Evolutionary conservation across 2,329 filamentous ascomycete species (phyloP), one percentile per base, ranked within the genome.

Genomic region (Lasiodiplodia theobromae): DNA sequence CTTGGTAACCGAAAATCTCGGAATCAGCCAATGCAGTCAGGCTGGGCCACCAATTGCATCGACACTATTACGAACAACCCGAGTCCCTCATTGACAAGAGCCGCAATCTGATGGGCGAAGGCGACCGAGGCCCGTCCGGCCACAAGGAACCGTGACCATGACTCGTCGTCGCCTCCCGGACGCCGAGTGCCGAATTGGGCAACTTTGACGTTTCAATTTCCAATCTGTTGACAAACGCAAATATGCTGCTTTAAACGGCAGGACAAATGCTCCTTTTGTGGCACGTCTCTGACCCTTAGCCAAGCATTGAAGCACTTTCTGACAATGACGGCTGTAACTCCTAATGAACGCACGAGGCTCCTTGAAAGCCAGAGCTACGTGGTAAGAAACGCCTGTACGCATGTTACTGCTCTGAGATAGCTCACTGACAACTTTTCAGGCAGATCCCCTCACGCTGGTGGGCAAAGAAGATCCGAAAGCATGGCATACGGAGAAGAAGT

Each of bases 391-490:
- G 8, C n/a, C 49, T 25, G 16, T 5, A 25, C n/a, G 12, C 44
- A 47, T 7, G n/a, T 8, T 18, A 18, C 47, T 12, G 2, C 25
- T 14, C 28, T 28, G 28, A 28, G 28, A 28, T 28, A 7, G 28
- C 4, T 28, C 51, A 31, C 21, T 16, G 12, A 53, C 12, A 11
- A 5, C 4, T 8, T 5, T 16, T 31, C 14, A 53, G 51, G 6
- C 25, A 11, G 14, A 12, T 18, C 23, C 28, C n/a, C 16, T 34
- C 11, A 40, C 14, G 28, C 54, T 54, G 5, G 52, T 31, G 16
- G 52, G 23, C 18, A 34, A 25, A 2, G 54, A 57, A 23, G 54
- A 57, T n/a, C 54, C 54, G 23, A 57, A 57, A 57, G 34, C 54
- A 8, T 57, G 54, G 54, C 21, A 18, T 5, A 57, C 54, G 1